Evolutionary conservation across 2,329 filamentous ascomycete species (phyloP).

Genomic region (Fusarium veterinarium): DNA sequence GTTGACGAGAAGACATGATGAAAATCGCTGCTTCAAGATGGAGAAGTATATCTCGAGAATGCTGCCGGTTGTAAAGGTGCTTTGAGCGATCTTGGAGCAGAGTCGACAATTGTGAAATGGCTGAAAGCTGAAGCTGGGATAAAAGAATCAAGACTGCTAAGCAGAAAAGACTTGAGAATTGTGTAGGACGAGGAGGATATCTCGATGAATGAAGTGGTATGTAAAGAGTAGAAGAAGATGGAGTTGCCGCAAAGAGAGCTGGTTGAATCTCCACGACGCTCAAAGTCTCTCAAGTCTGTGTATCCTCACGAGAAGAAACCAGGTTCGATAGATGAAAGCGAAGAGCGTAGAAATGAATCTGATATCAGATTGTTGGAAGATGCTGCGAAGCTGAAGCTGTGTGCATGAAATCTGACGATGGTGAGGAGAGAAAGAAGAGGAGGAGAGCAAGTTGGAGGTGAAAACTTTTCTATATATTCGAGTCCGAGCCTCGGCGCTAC

Average conservation of each 20-base stretch:
- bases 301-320: conserved; percentile 1
- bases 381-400: background rate
- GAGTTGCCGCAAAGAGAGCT: background rate
- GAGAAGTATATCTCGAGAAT: background rate
- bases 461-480: background rate
- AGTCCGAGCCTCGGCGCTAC: background rate
- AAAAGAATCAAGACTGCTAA: conserved; percentile 5
- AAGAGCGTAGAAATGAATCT: background rate
- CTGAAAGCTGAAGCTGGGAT: background rate
- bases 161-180: background rate
- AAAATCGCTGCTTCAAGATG: background rate
- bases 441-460: background rate
- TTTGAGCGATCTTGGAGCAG: conserved; percentile 8
- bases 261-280: background rate
- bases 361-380: conserved; percentile 19
- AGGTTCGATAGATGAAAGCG: background rate
- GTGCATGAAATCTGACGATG: conserved; percentile 19
- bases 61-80: conserved; percentile 1
- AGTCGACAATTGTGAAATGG: background rate
- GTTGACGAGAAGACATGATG: conserved; percentile 10
- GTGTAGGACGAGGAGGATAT: background rate
- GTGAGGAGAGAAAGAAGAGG: background rate
- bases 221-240: background rate
- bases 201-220: background rate
- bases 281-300: background rate